Conservation (phyloP, 2,329 filamentous ascomycete species). For the Trichoderma hamatum region DNA sequence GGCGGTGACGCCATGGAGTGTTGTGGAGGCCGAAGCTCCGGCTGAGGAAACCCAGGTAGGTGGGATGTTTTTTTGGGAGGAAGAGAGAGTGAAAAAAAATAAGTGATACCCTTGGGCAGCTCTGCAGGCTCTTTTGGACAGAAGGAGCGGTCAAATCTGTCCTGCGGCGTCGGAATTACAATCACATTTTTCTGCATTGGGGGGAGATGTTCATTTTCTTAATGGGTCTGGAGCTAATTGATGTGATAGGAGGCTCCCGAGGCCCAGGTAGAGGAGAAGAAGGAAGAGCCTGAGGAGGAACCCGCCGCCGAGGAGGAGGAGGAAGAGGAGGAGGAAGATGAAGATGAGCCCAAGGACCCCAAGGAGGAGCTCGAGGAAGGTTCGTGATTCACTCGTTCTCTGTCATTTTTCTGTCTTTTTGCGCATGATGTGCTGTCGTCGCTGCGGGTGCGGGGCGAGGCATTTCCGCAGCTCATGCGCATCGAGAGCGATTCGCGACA, state of each 20-base stretch:
- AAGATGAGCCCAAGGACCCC: slow-evolving; percentile 83
- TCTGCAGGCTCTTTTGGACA: slow-evolving; percentile 8
- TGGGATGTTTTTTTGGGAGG: slow-evolving; percentile 7
- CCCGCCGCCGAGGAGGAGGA: slow-evolving; percentile 59
- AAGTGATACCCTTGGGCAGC: slow-evolving; percentile 13
- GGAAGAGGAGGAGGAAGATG: slow-evolving; percentile 72
- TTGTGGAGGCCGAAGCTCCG: slow-evolving; percentile 68
- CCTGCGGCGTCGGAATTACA: background rate
- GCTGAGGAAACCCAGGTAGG: slow-evolving; percentile 64
- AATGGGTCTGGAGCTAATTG: slow-evolving; percentile 16
- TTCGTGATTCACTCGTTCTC: slow-evolving; percentile 53
- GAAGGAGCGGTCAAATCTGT: background rate
- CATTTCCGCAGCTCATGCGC: slow-evolving; percentile 30
- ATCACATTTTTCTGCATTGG: background rate
- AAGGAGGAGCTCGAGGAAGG: slow-evolving; percentile 91
- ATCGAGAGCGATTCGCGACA: background rate
- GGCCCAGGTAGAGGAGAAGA: slow-evolving; percentile 48
- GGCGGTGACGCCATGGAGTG: slow-evolving; percentile 66
- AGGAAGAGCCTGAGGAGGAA: slow-evolving; percentile 52
- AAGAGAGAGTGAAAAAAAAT: background rate
- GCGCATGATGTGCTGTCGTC: slow-evolving; percentile 11
- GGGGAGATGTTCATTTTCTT: background rate
- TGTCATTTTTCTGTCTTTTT: slow-evolving; percentile 1
- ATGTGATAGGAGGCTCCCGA: slow-evolving; percentile 41
- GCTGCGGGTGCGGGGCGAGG: slow-evolving; percentile 23